Base-by-base conservation (phyloP, 257 asterid species). In the Cordia subcordata region DNA sequence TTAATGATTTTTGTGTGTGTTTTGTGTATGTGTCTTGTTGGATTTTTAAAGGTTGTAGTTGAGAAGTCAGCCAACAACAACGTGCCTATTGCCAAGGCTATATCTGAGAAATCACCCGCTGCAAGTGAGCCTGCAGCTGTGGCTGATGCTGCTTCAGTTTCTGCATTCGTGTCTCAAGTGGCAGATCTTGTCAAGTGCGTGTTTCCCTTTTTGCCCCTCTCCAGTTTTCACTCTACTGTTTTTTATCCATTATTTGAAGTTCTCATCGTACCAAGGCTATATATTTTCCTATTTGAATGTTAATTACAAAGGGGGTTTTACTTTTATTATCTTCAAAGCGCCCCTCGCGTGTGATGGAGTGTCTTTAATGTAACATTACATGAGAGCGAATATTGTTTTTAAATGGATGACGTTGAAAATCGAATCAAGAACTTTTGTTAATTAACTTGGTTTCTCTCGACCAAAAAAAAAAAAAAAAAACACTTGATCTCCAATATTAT, bases 141-240 rank as follows among this genome's bases (percentile, higher is more conserved):
- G 68, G 81, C 84, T 19, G 71, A 96, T 20, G 96, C 83, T 75
- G 95, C 82, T 66, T 58, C 95, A 33, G 58, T 87, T 66, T 64
- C 87, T 18, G 83, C 79, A 66, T 90, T 90, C 65, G 64, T 90
- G 66, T 45, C 79, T 72, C 94, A 87, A 81, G 98, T 90, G 66
- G 42, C 95, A 38, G 71, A 72, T 70, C 96, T 87, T 59, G 83
- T 85, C 78, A 80, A 90, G 98, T 87, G 86, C 27, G 86, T 68
- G 20, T 63, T 40, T 19, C 33, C 32, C 49, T 63, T 61, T 61
- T 72, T 42, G 10, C 73, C 60, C 55, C 60, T 61, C 11, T 72
- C n/a, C n/a, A 52, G 19, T 10, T 9, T 21, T 52, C 9, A 52
- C 10, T 1, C 5, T 52, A 52, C 13, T 13, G 9, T 51, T 21